Base-by-base conservation (phyloP, 495 filamentous ascomycete species). In the Ramalina peruviana region DNA sequence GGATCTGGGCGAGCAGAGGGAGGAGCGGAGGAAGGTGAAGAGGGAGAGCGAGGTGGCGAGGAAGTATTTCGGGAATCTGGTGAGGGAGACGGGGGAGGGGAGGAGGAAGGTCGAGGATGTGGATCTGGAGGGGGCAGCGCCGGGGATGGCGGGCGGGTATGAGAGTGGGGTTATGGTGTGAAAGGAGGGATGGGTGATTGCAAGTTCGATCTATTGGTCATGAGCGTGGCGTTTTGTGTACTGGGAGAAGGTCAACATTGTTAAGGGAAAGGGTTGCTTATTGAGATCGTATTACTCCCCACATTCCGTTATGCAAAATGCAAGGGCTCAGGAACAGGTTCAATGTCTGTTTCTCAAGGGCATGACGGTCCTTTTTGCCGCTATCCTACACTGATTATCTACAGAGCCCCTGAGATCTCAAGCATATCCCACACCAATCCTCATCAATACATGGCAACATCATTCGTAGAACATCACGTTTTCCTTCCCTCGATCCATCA, bases 1-100 rank as follows among this genome's bases (percentile, higher is more conserved):
- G 61, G 76, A 93, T 59, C 78, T 95, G 42, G 81, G 76, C 23
- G 72, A 68, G 36, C 82, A 83, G 58, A 78, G 82, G 53, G 80
- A 89, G 41, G 87, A 95, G 59, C 86, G 85, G 23, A 71, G 72
- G 56, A 87, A 88, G 67, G 72, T 85, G 17, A 76, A 78, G 60
- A 68, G 70, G 39, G 83, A 93, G 62, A 87, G 81, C 57, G 80
- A 86, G 51, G 72, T 81, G 46, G 87, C 86, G 23, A 72, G 77
- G 58, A 88, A 87, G 62, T 94, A 87, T 67, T 98, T 98, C 62
- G 69, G 75, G 25, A 94, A 94, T 57, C 68, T 98, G 27, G 78
- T 94, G 49, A 72, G 82, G 27, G 79, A 88, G 43, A 87, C 83
- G 49, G 70, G 66, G 45, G 77, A 85, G 47, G 80, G 89, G 56